A percentile compares a stretch with the other conserved stretches of the same genome.
phyloP scores from a whole-genome alignment of 1,284 basidiomycete genomes.

The Rhizoctonia solani region DNA sequence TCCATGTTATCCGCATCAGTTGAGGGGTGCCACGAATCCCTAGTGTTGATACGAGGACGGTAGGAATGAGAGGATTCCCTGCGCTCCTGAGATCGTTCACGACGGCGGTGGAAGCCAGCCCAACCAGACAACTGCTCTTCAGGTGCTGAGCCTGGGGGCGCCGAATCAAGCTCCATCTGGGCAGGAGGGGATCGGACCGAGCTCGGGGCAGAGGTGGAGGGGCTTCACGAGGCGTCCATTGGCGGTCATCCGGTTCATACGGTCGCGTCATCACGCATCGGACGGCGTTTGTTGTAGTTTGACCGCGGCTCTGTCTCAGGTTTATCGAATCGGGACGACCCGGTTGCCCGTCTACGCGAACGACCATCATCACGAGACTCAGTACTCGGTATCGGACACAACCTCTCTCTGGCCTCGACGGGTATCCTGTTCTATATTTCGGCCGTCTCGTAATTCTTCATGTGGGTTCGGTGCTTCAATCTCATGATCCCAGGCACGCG shows the following conservation, averaged over 20 bases:
- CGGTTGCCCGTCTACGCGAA: neutral
- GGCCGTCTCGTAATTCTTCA: neutral
- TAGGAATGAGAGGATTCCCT: neutral
- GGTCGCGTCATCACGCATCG: neutral
- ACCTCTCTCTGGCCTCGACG: neutral
- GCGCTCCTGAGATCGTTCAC: neutral
- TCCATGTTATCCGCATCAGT: neutral
- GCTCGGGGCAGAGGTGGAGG: neutral
- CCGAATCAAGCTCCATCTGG: slow-evolving; percentile 21
- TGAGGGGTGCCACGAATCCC: neutral
- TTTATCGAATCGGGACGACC: neutral
- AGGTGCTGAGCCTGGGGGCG: neutral
- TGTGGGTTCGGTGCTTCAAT: slow-evolving; percentile 22
- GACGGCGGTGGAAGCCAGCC: slow-evolving; percentile 10
- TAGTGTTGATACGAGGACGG: neutral
- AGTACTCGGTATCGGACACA: neutral
- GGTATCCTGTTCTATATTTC: neutral
- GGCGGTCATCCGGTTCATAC: slow-evolving; percentile 1
- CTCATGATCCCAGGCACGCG: slow-evolving; percentile 21
- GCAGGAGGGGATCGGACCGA: neutral
- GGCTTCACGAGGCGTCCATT: slow-evolving; percentile 8
- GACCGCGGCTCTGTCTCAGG: slow-evolving; percentile 3
- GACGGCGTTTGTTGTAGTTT: neutral
- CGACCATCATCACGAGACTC: neutral
- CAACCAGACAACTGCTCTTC: slow-evolving; percentile 19